Evolutionary conservation across 2,329 filamentous ascomycete genomes (phyloP), one percentile per base, ranked within the genome.

Genomic region (Clonostachys byssicola): DNA sequence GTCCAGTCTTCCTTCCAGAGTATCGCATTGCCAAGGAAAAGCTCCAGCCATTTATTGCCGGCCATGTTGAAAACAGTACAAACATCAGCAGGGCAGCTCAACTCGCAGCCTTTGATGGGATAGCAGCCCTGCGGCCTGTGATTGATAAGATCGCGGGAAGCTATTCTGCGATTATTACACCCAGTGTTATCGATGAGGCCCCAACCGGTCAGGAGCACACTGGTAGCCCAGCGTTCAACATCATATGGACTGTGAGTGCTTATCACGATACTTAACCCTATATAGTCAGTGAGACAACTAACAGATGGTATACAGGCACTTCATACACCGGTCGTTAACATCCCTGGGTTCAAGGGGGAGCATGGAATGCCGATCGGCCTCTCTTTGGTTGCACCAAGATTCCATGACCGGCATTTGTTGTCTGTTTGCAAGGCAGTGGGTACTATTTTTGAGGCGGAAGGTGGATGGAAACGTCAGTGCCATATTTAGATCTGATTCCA

Each of bases 271-370:
- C 14, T 13, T 12, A n/a, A 10, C 20, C 20, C 6, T 5, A 23
- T 23, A 23, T 7, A 23, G 6, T 23, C 20, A 12, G 6, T 6
- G 36, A 14, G 36, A 7, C 5, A 14, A 14, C 36, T 39, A 39
- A 39, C 16, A 14, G 5, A 14, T 39, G 13, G 6, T 7, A 23
- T 6, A 46, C 13, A 70, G 65, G 66, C 66, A 10, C 61, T 86
- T 12, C 83, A 86, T 51, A 76, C 72, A 1, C 83, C 83, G 0
- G 79, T 81, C 0, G 61, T 86, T 13, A 86, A 86, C 49, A 60
- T 87, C 0, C 81, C 82, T 0, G 83, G 81, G 0, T 86, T 87
- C 53, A 61, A 68, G 33, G 82, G 83, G 17, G 45, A 50, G 2
- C 56, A 62, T 16, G 61, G 58, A n/a, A 65, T 87, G 70, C 84